Percentiles rank a stretch among this genome's conserved stretches.
Conservation (phyloP, 1,284 basidiomycete genomes). For the Trichosporon ovoides region DNA sequence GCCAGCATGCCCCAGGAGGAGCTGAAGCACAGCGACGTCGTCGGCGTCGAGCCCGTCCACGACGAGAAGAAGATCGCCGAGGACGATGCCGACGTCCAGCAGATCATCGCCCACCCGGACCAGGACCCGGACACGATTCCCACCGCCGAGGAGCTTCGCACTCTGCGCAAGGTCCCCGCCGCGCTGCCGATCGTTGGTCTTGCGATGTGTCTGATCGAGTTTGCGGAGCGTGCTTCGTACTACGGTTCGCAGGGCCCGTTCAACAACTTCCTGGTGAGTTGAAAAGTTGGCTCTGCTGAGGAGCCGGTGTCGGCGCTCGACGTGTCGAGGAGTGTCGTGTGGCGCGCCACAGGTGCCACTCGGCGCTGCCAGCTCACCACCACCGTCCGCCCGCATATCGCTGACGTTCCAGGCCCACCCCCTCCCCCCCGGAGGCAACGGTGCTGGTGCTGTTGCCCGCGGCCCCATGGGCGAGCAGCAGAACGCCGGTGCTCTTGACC, state of each 20-base stretch:
- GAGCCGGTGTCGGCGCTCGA: neutral
- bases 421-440: conserved; percentile 59
- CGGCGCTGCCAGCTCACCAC: too few species aligned
- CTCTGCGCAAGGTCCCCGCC: conserved; percentile 14
- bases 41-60: neutral
- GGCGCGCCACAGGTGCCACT: too few species aligned
- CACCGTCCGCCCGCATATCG: neutral
- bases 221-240: conserved; percentile 39
- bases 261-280: conserved; percentile 27
- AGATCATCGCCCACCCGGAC: conserved; percentile 3
- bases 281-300: too few species aligned
- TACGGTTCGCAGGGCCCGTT: conserved; percentile 16
- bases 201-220: conserved; percentile 45
- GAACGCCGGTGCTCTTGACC: conserved; percentile 56
- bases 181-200: conserved; percentile 12
- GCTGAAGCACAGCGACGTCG: neutral
- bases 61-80: neutral
- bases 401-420: conserved; percentile 31
- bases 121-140: conserved; percentile 12
- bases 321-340: neutral
- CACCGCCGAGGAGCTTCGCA: conserved; percentile 13
- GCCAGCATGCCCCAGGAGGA: neutral
- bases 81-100: neutral
- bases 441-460: conserved; percentile 63
- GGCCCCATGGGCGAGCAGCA: conserved; percentile 55